Percentiles rank a stretch among this genome's conserved stretches.
phyloP scores from a whole-genome alignment of 306 rosid genomes.

The Vicia faba region DNA sequence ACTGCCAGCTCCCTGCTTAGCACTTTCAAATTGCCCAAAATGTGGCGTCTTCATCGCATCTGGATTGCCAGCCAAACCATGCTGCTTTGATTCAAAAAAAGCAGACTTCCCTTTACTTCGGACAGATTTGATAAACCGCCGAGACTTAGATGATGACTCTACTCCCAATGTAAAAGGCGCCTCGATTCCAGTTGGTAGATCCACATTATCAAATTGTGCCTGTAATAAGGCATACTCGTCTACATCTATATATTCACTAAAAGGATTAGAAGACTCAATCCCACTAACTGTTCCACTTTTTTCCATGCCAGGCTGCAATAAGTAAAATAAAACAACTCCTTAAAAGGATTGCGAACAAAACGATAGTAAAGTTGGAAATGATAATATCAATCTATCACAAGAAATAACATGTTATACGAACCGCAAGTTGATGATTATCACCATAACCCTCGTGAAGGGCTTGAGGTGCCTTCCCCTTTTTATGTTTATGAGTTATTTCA shows the following conservation, averaged over 20 bases:
- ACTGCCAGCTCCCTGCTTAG: slow-evolving; percentile 39
- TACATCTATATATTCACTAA: slow-evolving; percentile 50
- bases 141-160: slow-evolving; percentile 54
- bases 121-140: slow-evolving; percentile 46
- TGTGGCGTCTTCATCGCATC: slow-evolving; percentile 44
- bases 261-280: slow-evolving; percentile 46
- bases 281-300: slow-evolving; percentile 45
- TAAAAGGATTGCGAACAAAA: slow-evolving; percentile 34
- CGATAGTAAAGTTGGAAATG: no score
- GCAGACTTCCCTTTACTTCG: slow-evolving; percentile 42
- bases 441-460: slow-evolving; percentile 42
- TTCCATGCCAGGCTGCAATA: slow-evolving; percentile 40
- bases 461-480: slow-evolving; percentile 61
- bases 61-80: slow-evolving; percentile 31
- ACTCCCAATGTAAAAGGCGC: slow-evolving; percentile 60
- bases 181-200: slow-evolving; percentile 78
- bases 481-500: slow-evolving; percentile 44
- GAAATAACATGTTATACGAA: slow-evolving; percentile 43
- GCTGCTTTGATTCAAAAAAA: not conserved
- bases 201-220: slow-evolving; percentile 70
- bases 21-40: slow-evolving; percentile 27
- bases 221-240: slow-evolving; percentile 67
- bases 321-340: slow-evolving; percentile 42
- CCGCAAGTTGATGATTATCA: slow-evolving; percentile 51
- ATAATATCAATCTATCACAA: slow-evolving; percentile 24